Conservation (phyloP, 495 filamentous ascomycete genomes). For the Penicillium pulvis region DNA sequence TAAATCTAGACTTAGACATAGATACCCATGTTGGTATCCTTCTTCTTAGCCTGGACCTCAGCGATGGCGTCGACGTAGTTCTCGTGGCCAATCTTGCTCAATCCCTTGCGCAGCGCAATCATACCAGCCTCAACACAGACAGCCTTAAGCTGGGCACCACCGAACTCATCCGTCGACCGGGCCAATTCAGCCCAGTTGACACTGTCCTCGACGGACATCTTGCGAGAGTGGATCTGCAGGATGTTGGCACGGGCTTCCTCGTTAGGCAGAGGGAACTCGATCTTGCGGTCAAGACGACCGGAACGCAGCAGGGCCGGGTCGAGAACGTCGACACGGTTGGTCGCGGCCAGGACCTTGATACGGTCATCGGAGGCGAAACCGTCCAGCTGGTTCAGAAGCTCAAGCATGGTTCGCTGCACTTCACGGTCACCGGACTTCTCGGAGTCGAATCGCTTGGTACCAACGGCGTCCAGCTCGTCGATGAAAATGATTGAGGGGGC, state of each 20-base stretch:
- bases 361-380: slow-evolving; percentile 98
- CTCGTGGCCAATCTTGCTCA: slow-evolving; percentile 94
- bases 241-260: slow-evolving; percentile 98
- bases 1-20: slow-evolving; percentile 43
- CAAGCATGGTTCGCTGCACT: slow-evolving; percentile 98
- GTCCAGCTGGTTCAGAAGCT: slow-evolving; percentile 97
- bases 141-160: slow-evolving; percentile 94
- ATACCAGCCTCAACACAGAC: slow-evolving; percentile 99
- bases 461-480: slow-evolving; percentile 95
- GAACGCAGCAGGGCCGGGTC: slow-evolving; percentile 93
- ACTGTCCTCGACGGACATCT: slow-evolving; percentile 93
- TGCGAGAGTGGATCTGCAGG: slow-evolving; percentile 92
- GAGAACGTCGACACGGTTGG: slow-evolving; percentile 96
- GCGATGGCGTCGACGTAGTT: slow-evolving; percentile 99
- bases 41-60: slow-evolving; percentile 98
- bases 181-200: slow-evolving; percentile 98
- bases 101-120: slow-evolving; percentile 92
- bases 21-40: slow-evolving; percentile 69
- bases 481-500: slow-evolving; percentile 99
- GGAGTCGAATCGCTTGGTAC: slow-evolving; percentile 98
- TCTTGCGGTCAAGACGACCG: slow-evolving; percentile 95
- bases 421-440: slow-evolving; percentile 98
- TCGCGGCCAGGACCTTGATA: slow-evolving; percentile 97
- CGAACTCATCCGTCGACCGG: slow-evolving; percentile 98
- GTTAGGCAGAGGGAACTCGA: slow-evolving; percentile 99